Percentiles rank a stretch among this genome's conserved stretches.
Conservation (phyloP, 176 grass and related monocot genomes). For the Musa acuminata region DNA sequence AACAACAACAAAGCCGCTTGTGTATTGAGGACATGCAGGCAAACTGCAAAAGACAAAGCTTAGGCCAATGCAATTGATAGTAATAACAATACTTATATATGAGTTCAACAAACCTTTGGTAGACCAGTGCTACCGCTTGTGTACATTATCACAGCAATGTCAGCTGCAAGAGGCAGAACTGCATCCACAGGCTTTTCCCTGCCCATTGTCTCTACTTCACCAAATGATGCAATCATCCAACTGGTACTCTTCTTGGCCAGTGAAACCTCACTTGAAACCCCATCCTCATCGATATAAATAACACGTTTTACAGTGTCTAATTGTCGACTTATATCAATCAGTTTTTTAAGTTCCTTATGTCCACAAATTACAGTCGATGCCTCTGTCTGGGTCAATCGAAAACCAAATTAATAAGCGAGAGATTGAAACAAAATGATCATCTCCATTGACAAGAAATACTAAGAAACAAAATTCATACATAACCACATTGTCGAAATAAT, state of each 20-base stretch:
- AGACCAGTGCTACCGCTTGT: conserved; percentile 88
- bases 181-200: conserved; percentile 37
- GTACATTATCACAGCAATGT: conserved; percentile 88
- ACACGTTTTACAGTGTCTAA: conserved; percentile 50
- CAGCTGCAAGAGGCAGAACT: conserved; percentile 50
- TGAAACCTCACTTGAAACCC: conserved; percentile 38
- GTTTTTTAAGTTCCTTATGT: conserved; percentile 78
- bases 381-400: conserved; percentile 44
- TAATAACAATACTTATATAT: conserved; percentile 8
- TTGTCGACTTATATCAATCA: conserved; percentile 54
- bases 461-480: not conserved
- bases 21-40: not conserved
- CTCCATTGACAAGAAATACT: not conserved
- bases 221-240: conserved; percentile 44
- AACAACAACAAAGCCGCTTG: not conserved
- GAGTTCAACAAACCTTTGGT: conserved; percentile 46
- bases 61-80: conserved; percentile 4
- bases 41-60: not conserved
- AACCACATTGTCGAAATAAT: not conserved
- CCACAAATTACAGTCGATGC: conserved; percentile 77
- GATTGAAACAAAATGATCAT: not conserved
- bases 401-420: not conserved
- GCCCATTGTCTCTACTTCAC: conserved; percentile 61
- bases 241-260: conserved; percentile 34
- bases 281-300: conserved; percentile 90